Evolutionary conservation across 441 rosid genomes (phyloP).

Genomic region (Aquilaria agallochum): DNA sequence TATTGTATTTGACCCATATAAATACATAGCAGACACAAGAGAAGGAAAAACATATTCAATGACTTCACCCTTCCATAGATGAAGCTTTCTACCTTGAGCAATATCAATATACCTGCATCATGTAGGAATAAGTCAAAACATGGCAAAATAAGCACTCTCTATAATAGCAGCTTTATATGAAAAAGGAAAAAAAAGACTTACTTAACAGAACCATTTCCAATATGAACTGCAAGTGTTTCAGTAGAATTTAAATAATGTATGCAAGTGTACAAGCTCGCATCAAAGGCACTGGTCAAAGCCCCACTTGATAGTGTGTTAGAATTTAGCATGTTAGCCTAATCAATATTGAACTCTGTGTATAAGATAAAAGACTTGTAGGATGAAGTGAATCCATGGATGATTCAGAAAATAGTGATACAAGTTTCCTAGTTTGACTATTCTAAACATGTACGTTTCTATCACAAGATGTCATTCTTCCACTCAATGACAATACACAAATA

Average conservation of each 20-base stretch:
- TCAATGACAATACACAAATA: constrained; percentile 61
- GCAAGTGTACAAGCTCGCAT: constrained; percentile 88
- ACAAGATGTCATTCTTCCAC: constrained; percentile 89
- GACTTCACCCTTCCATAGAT: constrained; percentile 81
- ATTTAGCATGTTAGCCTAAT: constrained; percentile 46
- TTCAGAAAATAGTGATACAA: constrained; percentile 64
- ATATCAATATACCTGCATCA: constrained; percentile 67
- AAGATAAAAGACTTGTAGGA: constrained; percentile 37
- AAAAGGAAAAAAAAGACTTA: constrained; percentile 15
- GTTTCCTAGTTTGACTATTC: constrained; percentile 81
- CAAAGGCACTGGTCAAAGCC: constrained; percentile 54
- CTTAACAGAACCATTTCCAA: constrained; percentile 93
- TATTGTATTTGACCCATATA: constrained; percentile 59
- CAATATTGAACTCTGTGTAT: constrained; percentile 39
- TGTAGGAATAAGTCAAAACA: constrained; percentile 3
- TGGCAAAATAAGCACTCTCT: constrained; percentile 8
- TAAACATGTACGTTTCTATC: constrained; percentile 97
- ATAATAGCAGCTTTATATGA: constrained; percentile 14
- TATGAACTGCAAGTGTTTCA: constrained; percentile 72
- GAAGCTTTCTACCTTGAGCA: constrained; percentile 72
- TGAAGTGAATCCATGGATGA: constrained; percentile 53
- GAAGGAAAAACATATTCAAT: constrained; percentile 69
- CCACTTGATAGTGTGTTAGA: constrained; percentile 69
- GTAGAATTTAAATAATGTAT: constrained; percentile 65
- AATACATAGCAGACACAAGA: constrained; percentile 81